Base-by-base conservation (phyloP, 306 rosid species). In the Gastrolobium villosum region DNA sequence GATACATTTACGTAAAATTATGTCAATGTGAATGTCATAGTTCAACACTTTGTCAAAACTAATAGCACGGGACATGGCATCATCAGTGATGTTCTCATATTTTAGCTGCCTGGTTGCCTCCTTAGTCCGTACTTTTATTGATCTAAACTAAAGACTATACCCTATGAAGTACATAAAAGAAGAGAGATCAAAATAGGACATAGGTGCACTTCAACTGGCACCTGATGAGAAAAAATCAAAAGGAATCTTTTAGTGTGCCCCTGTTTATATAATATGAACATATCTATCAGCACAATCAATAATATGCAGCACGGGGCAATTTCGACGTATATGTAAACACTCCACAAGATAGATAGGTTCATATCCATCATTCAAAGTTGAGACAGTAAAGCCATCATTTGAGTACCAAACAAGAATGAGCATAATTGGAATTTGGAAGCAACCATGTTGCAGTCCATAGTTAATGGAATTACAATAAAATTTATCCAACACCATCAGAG, bases 171-270 rank as follows among this genome's bases (percentile, higher is more conserved):
- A 28, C 48, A 65, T 20, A 65, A 50, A 66, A 72, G 66, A 72
- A 62, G 43, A 74, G 55, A 65, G 52, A 66, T 35, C 52, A 28
- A 56, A 77, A 70, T 65, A 45, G 57, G 15, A 62, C 44, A 48
- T 11, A 31, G 55, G 28, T 48, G 40, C 31, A 75, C 46, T 44
- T 54, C 35, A 59, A 20, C 2, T 10, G 45, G 26, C 40, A 48
- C 35, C 39, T 14, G 35, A 59, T 39, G 30, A 35, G 52, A 45
- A 63, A 20, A 45, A 65, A 6, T 13, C 28, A 77, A 60, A 69
- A 65, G 40, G 68, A 44, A 65, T 36, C 41, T 52, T 43, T 65
- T 26, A 11, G 6, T 9, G 5, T 39, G 54, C 31, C 35, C 28
- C 7, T 64, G 59, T 65, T 57, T 5, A 65, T 20, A 48, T 36